Evolutionary conservation across 805 yeast genomes (phyloP).

Genomic region (Grigorovia transvaalensis): DNA sequence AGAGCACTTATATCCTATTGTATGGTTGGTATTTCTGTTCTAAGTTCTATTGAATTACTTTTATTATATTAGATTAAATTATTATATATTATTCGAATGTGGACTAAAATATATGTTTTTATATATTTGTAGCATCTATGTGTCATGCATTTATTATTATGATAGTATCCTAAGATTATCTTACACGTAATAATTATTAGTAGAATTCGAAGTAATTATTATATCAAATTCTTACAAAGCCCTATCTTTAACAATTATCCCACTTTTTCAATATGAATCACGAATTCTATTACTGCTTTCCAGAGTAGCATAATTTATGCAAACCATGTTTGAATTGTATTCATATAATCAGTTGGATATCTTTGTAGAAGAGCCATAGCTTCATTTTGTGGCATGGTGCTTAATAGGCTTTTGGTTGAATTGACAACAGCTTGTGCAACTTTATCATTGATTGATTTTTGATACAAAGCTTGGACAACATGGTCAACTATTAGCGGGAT

Average conservation of each 20-base stretch:
- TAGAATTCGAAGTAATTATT: not conserved
- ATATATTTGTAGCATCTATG: not conserved
- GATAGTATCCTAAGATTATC: not conserved
- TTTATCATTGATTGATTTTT: slow-evolving; percentile 55
- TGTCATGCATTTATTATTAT: not conserved
- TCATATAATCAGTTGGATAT: slow-evolving; percentile 51
- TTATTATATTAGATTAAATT: not conserved
- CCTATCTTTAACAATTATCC: no score
- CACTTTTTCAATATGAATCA: not conserved
- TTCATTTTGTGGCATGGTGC: slow-evolving; percentile 56
- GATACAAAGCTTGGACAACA: slow-evolving; percentile 65
- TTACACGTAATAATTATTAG: not conserved
- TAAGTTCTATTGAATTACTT: not conserved
- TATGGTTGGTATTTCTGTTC: no score
- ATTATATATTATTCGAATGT: not conserved
- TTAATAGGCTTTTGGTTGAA: slow-evolving; percentile 53
- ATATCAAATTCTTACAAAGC: not conserved
- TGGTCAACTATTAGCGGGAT: slow-evolving; percentile 54
- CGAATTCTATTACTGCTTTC: not conserved
- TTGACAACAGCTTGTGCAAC: slow-evolving; percentile 56
- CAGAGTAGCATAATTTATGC: slow-evolving; percentile 14
- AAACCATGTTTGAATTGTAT: slow-evolving; percentile 53
- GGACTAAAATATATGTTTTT: not conserved
- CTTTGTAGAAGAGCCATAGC: slow-evolving; percentile 54
- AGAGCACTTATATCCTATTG: no score